A percentile compares a stretch with the other conserved stretches of the same genome.
Evolutionary conservation across 1,139 yeast genomes (phyloP).

Genomic region (Arxiozyma bovina): DNA sequence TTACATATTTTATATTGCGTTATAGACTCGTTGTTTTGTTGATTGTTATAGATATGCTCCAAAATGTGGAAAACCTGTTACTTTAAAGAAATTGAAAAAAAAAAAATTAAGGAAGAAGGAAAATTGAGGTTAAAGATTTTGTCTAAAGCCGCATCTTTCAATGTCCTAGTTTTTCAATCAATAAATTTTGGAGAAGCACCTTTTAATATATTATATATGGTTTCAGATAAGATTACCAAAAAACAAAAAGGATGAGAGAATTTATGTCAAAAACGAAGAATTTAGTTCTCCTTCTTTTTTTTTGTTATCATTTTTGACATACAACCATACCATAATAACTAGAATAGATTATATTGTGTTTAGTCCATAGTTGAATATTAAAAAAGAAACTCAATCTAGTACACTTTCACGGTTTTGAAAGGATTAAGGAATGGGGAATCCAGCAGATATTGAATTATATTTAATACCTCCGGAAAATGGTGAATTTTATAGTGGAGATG

Average conservation of each 20-base stretch:
- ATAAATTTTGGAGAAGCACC: background rate
- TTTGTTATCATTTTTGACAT: background rate
- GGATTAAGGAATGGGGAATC: conserved; percentile 18
- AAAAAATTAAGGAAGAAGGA: background rate
- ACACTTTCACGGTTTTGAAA: background rate
- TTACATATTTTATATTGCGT: no score
- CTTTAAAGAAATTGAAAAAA: background rate
- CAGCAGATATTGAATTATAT: conserved; percentile 12
- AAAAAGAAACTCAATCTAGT: background rate
- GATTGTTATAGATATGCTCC: background rate
- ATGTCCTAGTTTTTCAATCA: background rate
- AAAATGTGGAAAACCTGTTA: no score
- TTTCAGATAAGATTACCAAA: no score
- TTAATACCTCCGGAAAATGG: conserved; percentile 25
- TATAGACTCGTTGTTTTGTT: no score
- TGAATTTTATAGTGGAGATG: conserved; percentile 23
- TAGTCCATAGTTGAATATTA: background rate
- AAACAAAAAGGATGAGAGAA: background rate
- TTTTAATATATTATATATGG: no score
- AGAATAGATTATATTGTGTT: background rate
- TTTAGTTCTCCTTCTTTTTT: background rate
- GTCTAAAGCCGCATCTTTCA: background rate
- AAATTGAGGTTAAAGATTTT: background rate
- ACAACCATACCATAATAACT: no score
- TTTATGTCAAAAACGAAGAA: background rate